Conservation (phyloP, 148 eudicot genomes). For the Linanthus parryae region DNA sequence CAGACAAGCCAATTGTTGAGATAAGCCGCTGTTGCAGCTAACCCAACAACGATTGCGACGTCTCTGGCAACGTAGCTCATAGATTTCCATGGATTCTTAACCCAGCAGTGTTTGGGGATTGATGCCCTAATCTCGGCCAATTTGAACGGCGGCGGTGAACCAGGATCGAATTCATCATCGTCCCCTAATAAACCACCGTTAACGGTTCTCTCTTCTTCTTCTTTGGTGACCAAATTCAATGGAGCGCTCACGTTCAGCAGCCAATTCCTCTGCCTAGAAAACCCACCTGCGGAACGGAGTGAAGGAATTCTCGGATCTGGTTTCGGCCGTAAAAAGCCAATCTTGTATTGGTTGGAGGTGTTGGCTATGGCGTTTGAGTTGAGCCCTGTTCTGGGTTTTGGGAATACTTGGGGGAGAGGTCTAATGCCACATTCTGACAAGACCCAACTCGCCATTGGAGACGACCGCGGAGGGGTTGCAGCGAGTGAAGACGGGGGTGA, state of each 20-base stretch:
- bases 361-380: too few relatives aligned
- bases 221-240: constrained; percentile 21
- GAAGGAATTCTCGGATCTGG: constrained; percentile 2
- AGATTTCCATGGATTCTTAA: constrained; percentile 38
- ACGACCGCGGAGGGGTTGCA: too few relatives aligned
- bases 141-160: constrained; percentile 29
- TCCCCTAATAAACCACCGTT: constrained; percentile 10
- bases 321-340: constrained; percentile 19
- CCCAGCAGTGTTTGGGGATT: constrained; percentile 52
- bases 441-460: constrained; percentile 70
- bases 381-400: constrained; percentile 36
- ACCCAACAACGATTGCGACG: constrained; percentile 20
- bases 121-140: constrained; percentile 34
- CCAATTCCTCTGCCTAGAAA: constrained; percentile 38
- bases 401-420: constrained; percentile 48
- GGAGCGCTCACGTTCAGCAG: constrained; percentile 61
- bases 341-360: constrained; percentile 19
- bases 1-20: constrained; percentile 34
- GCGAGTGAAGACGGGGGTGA: too few relatives aligned
- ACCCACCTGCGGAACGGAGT: constrained; percentile 7
- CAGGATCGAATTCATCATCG: constrained; percentile 25
- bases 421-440: constrained; percentile 74
- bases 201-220: constrained; percentile 15
- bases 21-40: constrained; percentile 31
- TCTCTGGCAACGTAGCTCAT: constrained; percentile 33